Conservation (phyloP, 164 flowering plant genomes). For the Kalanchoe fedtschenkoi region DNA sequence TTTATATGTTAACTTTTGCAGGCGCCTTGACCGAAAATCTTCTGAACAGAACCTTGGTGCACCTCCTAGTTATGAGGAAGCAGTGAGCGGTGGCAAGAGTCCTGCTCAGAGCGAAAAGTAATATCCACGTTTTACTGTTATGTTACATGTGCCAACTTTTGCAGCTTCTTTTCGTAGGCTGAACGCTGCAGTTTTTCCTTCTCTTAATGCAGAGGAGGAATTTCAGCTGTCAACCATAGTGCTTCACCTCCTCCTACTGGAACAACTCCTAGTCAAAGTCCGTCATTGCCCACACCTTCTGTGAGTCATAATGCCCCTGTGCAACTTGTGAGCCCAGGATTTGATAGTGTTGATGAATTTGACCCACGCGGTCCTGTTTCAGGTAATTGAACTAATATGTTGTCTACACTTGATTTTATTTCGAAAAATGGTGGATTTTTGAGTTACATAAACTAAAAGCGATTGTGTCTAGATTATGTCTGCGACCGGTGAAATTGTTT, state of each 20-base stretch:
- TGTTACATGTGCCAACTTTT: neutral
- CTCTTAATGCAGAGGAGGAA: conserved; percentile 44
- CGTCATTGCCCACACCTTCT: neutral
- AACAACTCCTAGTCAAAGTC: neutral
- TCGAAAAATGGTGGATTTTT: neutral
- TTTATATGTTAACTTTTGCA: conserved; percentile 6
- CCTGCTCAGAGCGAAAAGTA: conserved; percentile 68
- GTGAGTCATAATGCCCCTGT: conserved; percentile 17
- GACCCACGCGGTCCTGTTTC: conserved; percentile 73
- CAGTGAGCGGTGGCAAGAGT: conserved; percentile 45
- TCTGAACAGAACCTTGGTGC: conserved; percentile 74
- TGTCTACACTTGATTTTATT: neutral
- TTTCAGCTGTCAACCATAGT: neutral
- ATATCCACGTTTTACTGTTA: neutral
- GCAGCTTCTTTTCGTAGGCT: neutral
- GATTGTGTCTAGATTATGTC: neutral
- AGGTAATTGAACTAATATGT: conserved; percentile 28
- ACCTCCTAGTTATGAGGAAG: conserved; percentile 95
- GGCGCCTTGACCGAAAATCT: conserved; percentile 24
- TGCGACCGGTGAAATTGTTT: neutral
- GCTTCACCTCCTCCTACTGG: neutral
- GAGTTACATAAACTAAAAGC: neutral
- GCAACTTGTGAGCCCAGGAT: conserved; percentile 30
- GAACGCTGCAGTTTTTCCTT: neutral
- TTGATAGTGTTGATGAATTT: conserved; percentile 69